Percentiles rank a stretch among this genome's conserved stretches.
These are phyloP conservation scores for Phytophthora syringae DNA, from an alignment of 352 stramenopile genomes.

Conservation along the genomic window DNA sequence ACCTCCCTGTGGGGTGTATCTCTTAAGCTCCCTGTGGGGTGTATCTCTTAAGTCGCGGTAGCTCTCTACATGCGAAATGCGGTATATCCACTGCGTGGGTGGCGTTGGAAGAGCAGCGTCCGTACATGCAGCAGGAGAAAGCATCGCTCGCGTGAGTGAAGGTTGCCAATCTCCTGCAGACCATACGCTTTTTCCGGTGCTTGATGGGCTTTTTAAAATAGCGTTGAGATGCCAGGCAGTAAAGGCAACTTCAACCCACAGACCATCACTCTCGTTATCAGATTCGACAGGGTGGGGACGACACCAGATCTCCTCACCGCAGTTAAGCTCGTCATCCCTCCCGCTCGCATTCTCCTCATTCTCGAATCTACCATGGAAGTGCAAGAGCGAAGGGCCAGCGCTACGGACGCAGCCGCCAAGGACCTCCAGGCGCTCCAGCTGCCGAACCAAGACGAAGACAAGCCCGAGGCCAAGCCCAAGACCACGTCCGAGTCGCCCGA, in stretches of 20 bases:
- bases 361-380: conserved; percentile 28
- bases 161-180: not conserved
- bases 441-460: conserved; percentile 15
- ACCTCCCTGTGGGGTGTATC: no score
- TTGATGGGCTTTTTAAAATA: not conserved
- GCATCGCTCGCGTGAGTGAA: not conserved
- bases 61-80: no score
- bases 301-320: conserved; percentile 4
- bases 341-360: not conserved
- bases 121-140: no score
- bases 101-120: no score
- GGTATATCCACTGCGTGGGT: no score
- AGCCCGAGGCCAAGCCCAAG: conserved; percentile 9
- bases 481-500: conserved; percentile 5
- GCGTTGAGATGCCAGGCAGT: not conserved
- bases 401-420: not conserved
- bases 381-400: conserved; percentile 26
- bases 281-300: conserved; percentile 21
- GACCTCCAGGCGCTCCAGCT: not conserved
- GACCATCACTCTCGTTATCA: conserved; percentile 28
- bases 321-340: conserved; percentile 17
- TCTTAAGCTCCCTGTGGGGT: no score
- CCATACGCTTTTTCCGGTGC: not conserved
- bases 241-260: conserved; percentile 31
- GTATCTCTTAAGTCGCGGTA: no score